phyloP scores from a whole-genome alignment of 371 early-diverging fungal genomes.

The Mucor mucedo region DNA sequence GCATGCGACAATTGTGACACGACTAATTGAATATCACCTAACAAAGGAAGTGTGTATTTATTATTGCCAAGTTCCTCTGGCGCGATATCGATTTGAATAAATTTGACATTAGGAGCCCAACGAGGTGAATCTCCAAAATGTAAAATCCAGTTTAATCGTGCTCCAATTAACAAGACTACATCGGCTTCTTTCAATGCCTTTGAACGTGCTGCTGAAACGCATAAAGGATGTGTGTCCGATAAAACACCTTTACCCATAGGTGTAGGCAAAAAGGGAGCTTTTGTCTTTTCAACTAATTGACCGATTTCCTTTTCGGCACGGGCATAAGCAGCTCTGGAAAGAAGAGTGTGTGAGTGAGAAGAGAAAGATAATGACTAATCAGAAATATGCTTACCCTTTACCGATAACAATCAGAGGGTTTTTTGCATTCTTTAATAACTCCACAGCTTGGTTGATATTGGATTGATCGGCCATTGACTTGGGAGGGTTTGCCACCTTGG shows the following conservation, averaged over 20 bases:
- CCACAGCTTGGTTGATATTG: slow-evolving; percentile 35
- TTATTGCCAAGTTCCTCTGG: slow-evolving; percentile 72
- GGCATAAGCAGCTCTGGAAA: slow-evolving; percentile 65
- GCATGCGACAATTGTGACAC: slow-evolving; percentile 52
- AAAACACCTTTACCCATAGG: slow-evolving; percentile 86
- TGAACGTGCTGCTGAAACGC: slow-evolving; percentile 76
- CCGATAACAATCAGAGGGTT: slow-evolving; percentile 76
- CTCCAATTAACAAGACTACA: slow-evolving; percentile 77
- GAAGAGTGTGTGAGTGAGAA: neutral
- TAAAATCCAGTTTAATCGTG: slow-evolving; percentile 82
- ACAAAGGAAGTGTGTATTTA: slow-evolving; percentile 56
- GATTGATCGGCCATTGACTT: slow-evolving; percentile 54
- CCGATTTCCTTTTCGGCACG: slow-evolving; percentile 67
- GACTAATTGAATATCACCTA: slow-evolving; percentile 67
- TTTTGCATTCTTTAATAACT: slow-evolving; percentile 51
- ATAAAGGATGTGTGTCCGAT: slow-evolving; percentile 65
- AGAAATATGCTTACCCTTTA: slow-evolving; percentile 63
- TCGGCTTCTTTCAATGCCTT: slow-evolving; percentile 72
- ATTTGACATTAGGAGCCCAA: slow-evolving; percentile 56
- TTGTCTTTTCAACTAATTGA: slow-evolving; percentile 57
- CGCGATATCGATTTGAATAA: slow-evolving; percentile 77
- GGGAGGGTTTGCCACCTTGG: slow-evolving; percentile 38
- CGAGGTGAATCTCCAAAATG: slow-evolving; percentile 74
- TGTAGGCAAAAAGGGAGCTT: slow-evolving; percentile 78
- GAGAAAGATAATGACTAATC: neutral